These are phyloP conservation scores for Corchorus capsularis DNA, from an alignment of 345 rosid species.

Conservation along the genomic window DNA sequence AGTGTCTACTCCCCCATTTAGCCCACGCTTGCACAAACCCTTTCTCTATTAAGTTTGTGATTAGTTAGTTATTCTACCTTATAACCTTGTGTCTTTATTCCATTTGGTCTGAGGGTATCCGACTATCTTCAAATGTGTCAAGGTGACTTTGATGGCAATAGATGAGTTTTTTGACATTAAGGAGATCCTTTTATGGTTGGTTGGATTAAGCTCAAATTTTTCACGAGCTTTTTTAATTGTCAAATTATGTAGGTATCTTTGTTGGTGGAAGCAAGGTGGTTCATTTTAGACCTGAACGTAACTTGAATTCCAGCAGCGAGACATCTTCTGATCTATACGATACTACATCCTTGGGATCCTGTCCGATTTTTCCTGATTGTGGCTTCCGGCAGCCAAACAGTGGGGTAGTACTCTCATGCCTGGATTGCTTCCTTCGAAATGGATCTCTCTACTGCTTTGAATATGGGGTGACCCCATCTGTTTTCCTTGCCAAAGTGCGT, in stretches of 20 bases:
- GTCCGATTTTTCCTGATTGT: constrained; percentile 79
- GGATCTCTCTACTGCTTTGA: constrained; percentile 82
- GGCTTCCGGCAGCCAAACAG: constrained; percentile 82
- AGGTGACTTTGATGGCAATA: not conserved
- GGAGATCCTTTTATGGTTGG: constrained; percentile 12
- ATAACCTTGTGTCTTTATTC: not conserved
- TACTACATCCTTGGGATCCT: constrained; percentile 46
- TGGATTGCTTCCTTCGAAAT: constrained; percentile 81
- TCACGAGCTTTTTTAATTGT: constrained; percentile 3
- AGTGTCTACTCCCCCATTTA: not conserved
- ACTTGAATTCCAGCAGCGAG: constrained; percentile 37
- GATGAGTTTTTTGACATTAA: not conserved
- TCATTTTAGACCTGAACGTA: constrained; percentile 79
- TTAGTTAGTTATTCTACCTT: not conserved
- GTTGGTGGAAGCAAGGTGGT: constrained; percentile 99
- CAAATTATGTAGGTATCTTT: constrained; percentile 61
- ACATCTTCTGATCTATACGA: constrained; percentile 45
- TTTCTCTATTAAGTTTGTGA: not conserved
- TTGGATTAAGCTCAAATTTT: constrained; percentile 15
- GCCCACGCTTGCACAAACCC: not conserved
- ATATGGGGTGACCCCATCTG: constrained; percentile 65
- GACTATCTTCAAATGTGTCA: not conserved
- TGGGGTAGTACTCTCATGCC: constrained; percentile 85
- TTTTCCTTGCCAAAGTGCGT: constrained; percentile 74
- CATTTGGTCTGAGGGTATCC: not conserved